A percentile compares a stretch with the other conserved stretches of the same genome.
Evolutionary conservation across 2,329 filamentous ascomycete genomes (phyloP).

Genomic region (Aspergillus costaricaensis): DNA sequence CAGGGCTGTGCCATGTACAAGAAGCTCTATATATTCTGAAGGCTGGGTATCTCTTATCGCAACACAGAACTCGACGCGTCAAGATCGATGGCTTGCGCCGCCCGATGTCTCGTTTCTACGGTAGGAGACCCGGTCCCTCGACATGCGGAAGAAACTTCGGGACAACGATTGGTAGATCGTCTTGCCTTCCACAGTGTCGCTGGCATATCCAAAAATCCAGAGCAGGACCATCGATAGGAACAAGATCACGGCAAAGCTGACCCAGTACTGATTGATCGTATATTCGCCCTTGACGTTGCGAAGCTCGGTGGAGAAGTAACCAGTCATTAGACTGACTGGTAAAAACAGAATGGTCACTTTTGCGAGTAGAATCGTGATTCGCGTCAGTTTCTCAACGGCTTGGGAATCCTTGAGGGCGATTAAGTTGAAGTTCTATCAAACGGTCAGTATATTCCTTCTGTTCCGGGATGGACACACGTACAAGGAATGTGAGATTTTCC

Average conservation of each 20-base stretch:
- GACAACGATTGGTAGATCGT: conserved; percentile 52
- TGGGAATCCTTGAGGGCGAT: conserved; percentile 74
- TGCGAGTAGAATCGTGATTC: conserved; percentile 70
- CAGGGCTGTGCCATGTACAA: neutral
- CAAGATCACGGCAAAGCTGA: conserved; percentile 65
- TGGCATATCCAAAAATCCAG: conserved; percentile 59
- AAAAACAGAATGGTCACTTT: conserved; percentile 76
- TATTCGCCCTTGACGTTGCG: conserved; percentile 59
- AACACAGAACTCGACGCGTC: neutral
- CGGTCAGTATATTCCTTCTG: conserved; percentile 8
- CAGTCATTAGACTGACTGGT: conserved; percentile 72
- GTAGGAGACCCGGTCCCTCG: conserved; percentile 30
- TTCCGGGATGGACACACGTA: conserved; percentile 36
- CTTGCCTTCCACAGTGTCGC: conserved; percentile 59
- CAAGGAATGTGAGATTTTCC: conserved; percentile 67
- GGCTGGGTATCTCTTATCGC: neutral
- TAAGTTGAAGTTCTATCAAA: conserved; percentile 70
- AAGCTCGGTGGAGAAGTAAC: conserved; percentile 71
- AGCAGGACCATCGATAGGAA: conserved; percentile 60
- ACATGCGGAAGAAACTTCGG: conserved; percentile 38
- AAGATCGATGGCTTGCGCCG: neutral
- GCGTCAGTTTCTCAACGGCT: conserved; percentile 69
- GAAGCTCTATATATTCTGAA: neutral
- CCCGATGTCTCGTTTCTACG: conserved; percentile 16
- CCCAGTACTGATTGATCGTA: conserved; percentile 66